These are phyloP conservation scores for Leishmania tropica DNA, from an alignment of 208 protist species.

Conservation along the genomic window DNA sequence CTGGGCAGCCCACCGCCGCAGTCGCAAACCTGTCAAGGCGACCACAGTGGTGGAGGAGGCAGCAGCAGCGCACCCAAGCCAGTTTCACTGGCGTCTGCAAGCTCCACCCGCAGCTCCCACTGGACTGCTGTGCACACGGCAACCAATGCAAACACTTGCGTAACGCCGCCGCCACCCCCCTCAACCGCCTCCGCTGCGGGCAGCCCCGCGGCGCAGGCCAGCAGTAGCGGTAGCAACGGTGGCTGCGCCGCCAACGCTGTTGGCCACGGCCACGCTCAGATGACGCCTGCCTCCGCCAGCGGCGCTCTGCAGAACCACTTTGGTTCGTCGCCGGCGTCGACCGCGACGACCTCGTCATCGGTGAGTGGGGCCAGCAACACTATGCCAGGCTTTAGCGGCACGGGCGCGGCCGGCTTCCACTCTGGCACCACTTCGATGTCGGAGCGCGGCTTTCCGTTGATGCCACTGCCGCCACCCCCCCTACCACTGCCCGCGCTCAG, in stretches of 20 bases:
- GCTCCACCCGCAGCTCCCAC: conserved; percentile 7
- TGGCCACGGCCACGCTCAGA: background rate
- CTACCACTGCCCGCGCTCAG: background rate
- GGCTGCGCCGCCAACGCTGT: background rate
- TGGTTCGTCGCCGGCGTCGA: background rate
- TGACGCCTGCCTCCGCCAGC: background rate
- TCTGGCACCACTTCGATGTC: background rate
- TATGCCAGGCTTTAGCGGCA: background rate
- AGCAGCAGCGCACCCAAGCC: background rate
- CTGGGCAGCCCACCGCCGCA: background rate
- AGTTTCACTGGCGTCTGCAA: background rate
- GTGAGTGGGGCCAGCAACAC: background rate
- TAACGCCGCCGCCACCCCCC: conserved; percentile 13
- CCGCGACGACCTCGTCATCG: background rate
- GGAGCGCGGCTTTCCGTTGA: background rate
- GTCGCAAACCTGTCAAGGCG: background rate
- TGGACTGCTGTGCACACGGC: conserved; percentile 38
- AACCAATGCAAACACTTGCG: conserved; percentile 29
- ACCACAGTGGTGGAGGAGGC: background rate
- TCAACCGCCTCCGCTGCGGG: conserved; percentile 8
- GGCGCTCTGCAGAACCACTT: background rate
- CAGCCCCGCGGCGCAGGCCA: background rate
- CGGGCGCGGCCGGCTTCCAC: background rate
- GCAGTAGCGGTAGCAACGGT: background rate
- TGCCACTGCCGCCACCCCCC: background rate